These are phyloP conservation scores for Juncus inflexus DNA, from an alignment of 176 grass and related monocot species.

Conservation along the genomic window DNA sequence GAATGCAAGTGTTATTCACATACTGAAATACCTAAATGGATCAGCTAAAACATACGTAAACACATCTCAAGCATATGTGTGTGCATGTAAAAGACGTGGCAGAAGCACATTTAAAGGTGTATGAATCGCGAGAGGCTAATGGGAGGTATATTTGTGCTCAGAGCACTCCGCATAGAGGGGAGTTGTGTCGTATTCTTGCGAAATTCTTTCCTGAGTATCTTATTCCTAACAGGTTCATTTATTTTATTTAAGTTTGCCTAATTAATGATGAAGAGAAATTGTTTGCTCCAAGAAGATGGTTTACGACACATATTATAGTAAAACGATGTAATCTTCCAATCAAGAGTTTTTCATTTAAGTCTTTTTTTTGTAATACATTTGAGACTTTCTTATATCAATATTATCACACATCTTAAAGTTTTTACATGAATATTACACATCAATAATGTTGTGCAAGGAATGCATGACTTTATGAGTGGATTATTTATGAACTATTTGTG, in stretches of 20 bases:
- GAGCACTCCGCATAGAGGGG: conserved; percentile 57
- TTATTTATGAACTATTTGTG: conserved; percentile 12
- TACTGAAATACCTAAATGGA: conserved; percentile 74
- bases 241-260: too few relatives aligned
- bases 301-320: too few relatives aligned
- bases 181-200: conserved; percentile 50
- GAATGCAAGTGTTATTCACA: conserved; percentile 69
- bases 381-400: neutral
- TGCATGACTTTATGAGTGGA: neutral
- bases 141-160: conserved; percentile 63
- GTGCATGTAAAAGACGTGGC: conserved; percentile 74
- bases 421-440: too few relatives aligned
- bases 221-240: conserved; percentile 46
- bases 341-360: too few relatives aligned
- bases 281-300: too few relatives aligned
- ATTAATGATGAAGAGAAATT: neutral
- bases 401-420: neutral
- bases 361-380: neutral
- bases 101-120: conserved; percentile 58
- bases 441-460: too few relatives aligned
- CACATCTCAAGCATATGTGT: conserved; percentile 84
- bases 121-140: conserved; percentile 44
- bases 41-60: conserved; percentile 51
- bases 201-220: conserved; percentile 61
- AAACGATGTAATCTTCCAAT: too few relatives aligned